Conservation (phyloP, 768 basidiomycete species). For the Glaciozyma antarctica region DNA sequence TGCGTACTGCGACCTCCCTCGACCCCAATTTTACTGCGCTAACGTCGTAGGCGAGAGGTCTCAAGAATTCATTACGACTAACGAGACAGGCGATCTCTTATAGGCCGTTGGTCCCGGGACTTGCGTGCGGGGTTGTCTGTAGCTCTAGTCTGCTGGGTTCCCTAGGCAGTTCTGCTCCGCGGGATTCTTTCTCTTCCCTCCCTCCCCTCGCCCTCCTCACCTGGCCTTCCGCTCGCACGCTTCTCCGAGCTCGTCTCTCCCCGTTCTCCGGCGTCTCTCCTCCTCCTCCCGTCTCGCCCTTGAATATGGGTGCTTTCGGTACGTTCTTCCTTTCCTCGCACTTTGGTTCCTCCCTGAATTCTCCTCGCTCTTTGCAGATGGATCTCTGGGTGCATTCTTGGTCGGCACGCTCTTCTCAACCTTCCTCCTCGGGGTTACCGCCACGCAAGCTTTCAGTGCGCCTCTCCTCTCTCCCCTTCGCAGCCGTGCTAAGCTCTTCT, state of each 20-base stretch:
- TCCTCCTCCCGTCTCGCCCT: not conserved
- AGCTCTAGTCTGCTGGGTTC: not conserved
- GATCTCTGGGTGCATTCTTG: conserved; percentile 1
- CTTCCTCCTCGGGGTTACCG: conserved; percentile 16
- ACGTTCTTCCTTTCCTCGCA: not conserved
- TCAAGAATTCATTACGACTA: not conserved
- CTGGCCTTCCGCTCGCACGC: not conserved
- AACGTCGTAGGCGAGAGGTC: not conserved
- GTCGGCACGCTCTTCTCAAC: conserved; percentile 14
- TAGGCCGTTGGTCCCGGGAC: not conserved
- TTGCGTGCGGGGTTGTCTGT: not conserved
- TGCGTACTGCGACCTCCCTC: too few relatives aligned
- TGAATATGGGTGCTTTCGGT: not conserved
- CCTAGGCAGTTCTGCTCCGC: too few relatives aligned
- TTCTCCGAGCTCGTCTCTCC: not conserved
- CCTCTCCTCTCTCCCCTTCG: not conserved
- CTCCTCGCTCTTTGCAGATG: not conserved
- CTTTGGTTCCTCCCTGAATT: not conserved
- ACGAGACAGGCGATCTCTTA: not conserved
- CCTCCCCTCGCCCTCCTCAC: not conserved
- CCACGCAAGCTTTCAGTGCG: conserved; percentile 2
- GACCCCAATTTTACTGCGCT: too few relatives aligned
- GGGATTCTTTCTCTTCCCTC: not conserved
- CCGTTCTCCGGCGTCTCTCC: not conserved
- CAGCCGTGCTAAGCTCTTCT: too few relatives aligned